Conservation (phyloP, 495 filamentous ascomycete genomes). For the Aspergillus incahuasiensis region DNA sequence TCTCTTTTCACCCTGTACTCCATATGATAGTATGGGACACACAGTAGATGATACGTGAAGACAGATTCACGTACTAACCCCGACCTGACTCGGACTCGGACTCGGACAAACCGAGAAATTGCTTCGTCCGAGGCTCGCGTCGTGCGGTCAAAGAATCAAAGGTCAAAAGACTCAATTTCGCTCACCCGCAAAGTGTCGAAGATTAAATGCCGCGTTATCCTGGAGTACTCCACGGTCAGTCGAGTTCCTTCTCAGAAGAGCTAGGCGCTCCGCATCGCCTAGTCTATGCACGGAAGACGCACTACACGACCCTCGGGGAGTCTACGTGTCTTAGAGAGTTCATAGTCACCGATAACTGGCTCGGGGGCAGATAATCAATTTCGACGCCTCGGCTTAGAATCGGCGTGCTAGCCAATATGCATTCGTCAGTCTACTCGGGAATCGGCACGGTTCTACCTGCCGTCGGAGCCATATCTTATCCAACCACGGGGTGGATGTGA, state of each 20-base stretch:
- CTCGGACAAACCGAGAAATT: not conserved
- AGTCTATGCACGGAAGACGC: no score
- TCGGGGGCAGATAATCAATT: not conserved
- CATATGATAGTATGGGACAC: no score
- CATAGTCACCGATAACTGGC: not conserved
- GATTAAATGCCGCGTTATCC: not conserved
- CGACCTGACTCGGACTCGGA: not conserved
- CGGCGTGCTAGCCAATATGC: not conserved
- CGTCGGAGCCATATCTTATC: not conserved
- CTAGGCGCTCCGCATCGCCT: not conserved
- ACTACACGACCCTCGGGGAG: no score
- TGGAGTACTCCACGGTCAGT: not conserved
- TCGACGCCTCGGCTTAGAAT: not conserved
- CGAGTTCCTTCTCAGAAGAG: not conserved
- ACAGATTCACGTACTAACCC: not conserved
- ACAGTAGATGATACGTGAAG: no score
- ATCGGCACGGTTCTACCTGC: constrained; percentile 13
- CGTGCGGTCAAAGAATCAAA: not conserved
- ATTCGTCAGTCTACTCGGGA: constrained; percentile 3
- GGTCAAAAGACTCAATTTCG: not conserved
- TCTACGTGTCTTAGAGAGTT: not conserved
- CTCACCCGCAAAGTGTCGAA: not conserved
- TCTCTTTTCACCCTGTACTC: no score
- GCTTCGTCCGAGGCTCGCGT: not conserved
- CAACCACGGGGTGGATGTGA: not conserved